Evolutionary conservation across 1,284 basidiomycete species (phyloP).

Genomic region (Heliocybe sulcata): DNA sequence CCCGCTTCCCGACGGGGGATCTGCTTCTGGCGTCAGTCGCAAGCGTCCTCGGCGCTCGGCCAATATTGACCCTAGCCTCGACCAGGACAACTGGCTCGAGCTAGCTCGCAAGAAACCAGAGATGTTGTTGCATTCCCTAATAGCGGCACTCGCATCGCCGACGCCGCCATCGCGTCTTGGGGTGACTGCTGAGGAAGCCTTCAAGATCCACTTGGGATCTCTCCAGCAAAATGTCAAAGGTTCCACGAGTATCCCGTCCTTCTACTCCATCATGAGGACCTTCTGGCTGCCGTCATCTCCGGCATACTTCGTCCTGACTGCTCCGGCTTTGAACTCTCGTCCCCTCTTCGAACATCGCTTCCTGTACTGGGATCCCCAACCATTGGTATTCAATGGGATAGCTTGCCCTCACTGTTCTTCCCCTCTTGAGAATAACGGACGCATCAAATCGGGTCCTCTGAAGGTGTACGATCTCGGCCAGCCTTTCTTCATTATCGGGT

Average conservation of each 20-base stretch:
- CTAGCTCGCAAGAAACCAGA: conserved; percentile 45
- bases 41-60: conserved; percentile 15
- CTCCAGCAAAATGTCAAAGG: conserved; percentile 36
- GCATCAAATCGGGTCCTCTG: conserved; percentile 62
- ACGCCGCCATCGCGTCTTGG: conserved; percentile 50
- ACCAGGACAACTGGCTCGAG: conserved; percentile 54
- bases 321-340: conserved; percentile 56
- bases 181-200: conserved; percentile 60
- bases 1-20: not conserved
- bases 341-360: conserved; percentile 65
- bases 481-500: conserved; percentile 75
- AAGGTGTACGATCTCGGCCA: conserved; percentile 69
- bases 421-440: conserved; percentile 53
- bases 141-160: conserved; percentile 46
- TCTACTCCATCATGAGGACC: conserved; percentile 68
- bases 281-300: conserved; percentile 75
- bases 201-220: conserved; percentile 61
- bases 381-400: conserved; percentile 70
- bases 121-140: conserved; percentile 44
- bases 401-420: conserved; percentile 53
- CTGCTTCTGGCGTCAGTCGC: conserved; percentile 9
- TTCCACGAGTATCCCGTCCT: conserved; percentile 47
- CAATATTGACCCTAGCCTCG: conserved; percentile 42
- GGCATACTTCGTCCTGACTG: conserved; percentile 64
- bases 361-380: conserved; percentile 73